These are phyloP conservation scores for Simmondsia chinensis DNA, from an alignment of 148 eudicot genomes.

Conservation along the genomic window DNA sequence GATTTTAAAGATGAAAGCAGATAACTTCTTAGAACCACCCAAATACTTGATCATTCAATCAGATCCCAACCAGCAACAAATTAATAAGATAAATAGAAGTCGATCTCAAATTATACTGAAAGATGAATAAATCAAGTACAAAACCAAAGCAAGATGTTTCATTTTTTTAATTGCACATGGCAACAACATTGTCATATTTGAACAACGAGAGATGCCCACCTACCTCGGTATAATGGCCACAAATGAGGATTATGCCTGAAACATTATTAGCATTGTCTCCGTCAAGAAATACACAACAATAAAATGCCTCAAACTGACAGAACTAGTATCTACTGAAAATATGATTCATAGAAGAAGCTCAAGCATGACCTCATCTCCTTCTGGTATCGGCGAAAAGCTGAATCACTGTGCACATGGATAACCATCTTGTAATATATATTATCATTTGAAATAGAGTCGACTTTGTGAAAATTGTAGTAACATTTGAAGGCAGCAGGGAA, in stretches of 20 bases:
- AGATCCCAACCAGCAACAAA: no score
- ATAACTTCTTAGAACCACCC: no score
- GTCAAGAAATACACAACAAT: conserved; percentile 10
- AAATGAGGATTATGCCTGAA: conserved; percentile 72
- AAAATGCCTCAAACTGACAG: neutral
- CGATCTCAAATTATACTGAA: no score
- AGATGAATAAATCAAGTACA: no score
- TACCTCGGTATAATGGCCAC: conserved; percentile 98
- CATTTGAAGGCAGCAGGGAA: conserved; percentile 84
- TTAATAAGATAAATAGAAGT: no score
- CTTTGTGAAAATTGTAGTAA: conserved; percentile 63
- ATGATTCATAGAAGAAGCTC: neutral
- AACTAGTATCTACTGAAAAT: no score
- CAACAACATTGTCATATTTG: no score
- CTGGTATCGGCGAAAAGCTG: conserved; percentile 73
- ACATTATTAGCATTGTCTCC: conserved; percentile 11
- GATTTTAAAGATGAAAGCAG: no score
- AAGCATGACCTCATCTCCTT: conserved; percentile 80
- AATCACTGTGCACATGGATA: conserved; percentile 83
- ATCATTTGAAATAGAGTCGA: conserved; percentile 39
- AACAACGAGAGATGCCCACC: no score
- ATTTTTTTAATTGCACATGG: no score
- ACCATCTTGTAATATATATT: conserved; percentile 73
- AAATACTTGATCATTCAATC: no score
- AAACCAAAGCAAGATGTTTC: no score